Percentiles rank a stretch among this genome's conserved stretches.
These are phyloP conservation scores for Knoxdaviesia capensis DNA, from an alignment of 2,329 filamentous ascomycete species.

Conservation along the genomic window DNA sequence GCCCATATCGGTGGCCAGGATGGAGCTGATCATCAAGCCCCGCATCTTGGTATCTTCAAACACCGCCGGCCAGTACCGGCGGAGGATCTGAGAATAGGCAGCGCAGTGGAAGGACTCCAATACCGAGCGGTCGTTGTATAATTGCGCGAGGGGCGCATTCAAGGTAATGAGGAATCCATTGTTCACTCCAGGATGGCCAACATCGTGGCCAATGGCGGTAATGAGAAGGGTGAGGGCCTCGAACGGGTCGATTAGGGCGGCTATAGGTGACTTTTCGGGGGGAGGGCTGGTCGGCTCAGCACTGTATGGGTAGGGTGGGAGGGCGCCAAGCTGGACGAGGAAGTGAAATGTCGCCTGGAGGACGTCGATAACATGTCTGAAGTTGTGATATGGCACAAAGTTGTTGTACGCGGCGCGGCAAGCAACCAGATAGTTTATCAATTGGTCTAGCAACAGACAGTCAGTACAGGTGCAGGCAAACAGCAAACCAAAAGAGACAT, in stretches of 20 bases:
- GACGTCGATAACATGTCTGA: conserved; percentile 91
- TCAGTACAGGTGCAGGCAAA: conserved; percentile 1
- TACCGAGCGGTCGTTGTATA: conserved; percentile 94
- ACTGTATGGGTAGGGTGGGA: conserved; percentile 41
- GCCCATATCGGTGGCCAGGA: conserved; percentile 93
- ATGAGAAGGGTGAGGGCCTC: conserved; percentile 79
- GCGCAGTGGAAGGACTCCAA: conserved; percentile 96
- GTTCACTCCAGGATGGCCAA: conserved; percentile 93
- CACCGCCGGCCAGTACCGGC: conserved; percentile 72
- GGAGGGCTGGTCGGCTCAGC: conserved; percentile 9
- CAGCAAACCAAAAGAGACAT: conserved; percentile 1
- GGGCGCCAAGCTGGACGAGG: conserved; percentile 56
- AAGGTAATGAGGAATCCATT: conserved; percentile 88
- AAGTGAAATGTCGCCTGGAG: conserved; percentile 87
- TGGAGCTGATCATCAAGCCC: conserved; percentile 89
- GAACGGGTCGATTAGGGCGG: conserved; percentile 59
- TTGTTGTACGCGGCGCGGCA: conserved; percentile 89
- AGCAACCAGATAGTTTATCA: conserved; percentile 70
- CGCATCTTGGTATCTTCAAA: conserved; percentile 66
- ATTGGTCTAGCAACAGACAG: conserved; percentile 35
- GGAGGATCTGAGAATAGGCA: conserved; percentile 86
- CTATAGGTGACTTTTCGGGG: conserved; percentile 41
- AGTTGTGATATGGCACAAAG: conserved; percentile 96
- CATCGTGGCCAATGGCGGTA: conserved; percentile 94
- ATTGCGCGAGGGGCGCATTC: conserved; percentile 78